phyloP scores from a whole-genome alignment of 768 basidiomycete genomes.

The Lactarius pseudohatsudake region DNA sequence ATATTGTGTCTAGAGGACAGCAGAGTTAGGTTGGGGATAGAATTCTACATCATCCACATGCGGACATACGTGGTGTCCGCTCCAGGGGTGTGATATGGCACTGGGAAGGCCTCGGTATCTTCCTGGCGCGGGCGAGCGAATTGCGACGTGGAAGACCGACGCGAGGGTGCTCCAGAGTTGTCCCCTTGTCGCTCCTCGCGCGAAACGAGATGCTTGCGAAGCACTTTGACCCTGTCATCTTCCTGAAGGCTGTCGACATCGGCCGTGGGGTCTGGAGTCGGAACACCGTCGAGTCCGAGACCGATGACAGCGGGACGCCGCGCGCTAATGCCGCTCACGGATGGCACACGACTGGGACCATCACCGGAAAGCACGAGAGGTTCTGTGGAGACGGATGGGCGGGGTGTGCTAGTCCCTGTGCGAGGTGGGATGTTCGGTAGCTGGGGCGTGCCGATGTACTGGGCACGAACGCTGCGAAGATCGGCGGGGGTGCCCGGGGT shows the following conservation, averaged over 20 bases:
- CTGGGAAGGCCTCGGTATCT: conserved; percentile 74
- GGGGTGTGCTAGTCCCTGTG: conserved; percentile 36
- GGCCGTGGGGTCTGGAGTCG: conserved; percentile 37
- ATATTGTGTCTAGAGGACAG: conserved; percentile 65
- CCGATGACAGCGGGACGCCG: conserved; percentile 33
- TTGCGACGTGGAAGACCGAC: conserved; percentile 31
- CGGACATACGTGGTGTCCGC: conserved; percentile 87
- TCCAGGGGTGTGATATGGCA: conserved; percentile 83
- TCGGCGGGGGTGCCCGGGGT: conserved; percentile 60
- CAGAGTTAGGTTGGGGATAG: not conserved
- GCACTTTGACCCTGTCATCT: conserved; percentile 80
- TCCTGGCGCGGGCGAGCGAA: conserved; percentile 39
- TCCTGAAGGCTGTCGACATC: conserved; percentile 63
- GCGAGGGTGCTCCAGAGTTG: conserved; percentile 36
- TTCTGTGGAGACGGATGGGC: conserved; percentile 28
- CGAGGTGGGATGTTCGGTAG: conserved; percentile 54
- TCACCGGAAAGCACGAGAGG: conserved; percentile 23
- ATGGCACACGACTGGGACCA: conserved; percentile 24
- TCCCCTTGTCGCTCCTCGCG: conserved; percentile 56
- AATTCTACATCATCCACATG: not conserved
- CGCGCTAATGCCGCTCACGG: conserved; percentile 44
- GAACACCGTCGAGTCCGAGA: conserved; percentile 31
- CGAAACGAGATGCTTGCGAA: conserved; percentile 78
- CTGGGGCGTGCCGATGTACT: conserved; percentile 58
- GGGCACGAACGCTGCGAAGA: conserved; percentile 61